A percentile compares a stretch with the other conserved stretches of the same genome.
Evolutionary conservation across 169 alveolate genomes (phyloP).

Genomic region (Plasmodium knowlesi): DNA sequence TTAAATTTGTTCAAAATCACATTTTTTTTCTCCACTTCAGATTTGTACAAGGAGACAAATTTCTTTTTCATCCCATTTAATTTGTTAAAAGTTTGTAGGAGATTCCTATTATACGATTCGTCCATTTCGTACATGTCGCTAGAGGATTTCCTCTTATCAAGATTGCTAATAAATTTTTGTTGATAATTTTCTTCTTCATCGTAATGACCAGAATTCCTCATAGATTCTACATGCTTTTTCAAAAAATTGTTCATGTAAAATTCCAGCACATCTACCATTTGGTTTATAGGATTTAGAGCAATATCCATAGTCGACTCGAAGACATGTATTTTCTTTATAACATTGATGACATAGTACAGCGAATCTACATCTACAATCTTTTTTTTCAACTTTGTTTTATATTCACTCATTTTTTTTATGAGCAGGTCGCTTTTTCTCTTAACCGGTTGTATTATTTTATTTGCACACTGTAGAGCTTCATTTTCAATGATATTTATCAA

Average conservation of each 20-base stretch:
- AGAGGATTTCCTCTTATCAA: constrained; percentile 48
- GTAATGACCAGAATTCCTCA: constrained; percentile 26
- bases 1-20: constrained; percentile 19
- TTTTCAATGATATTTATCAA: constrained; percentile 54
- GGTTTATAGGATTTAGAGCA: constrained; percentile 55
- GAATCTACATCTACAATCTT: constrained; percentile 56
- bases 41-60: constrained; percentile 40
- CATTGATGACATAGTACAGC: constrained; percentile 65
- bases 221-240: constrained; percentile 52
- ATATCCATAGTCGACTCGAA: constrained; percentile 74
- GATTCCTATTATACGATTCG: constrained; percentile 35
- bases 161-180: constrained; percentile 26
- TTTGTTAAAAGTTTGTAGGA: constrained; percentile 19
- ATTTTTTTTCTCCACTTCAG: constrained; percentile 63
- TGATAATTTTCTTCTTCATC: constrained; percentile 72
- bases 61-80: constrained; percentile 54
- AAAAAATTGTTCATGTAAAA: constrained; percentile 68
- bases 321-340: constrained; percentile 56
- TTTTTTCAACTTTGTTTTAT: constrained; percentile 47
- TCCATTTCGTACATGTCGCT: constrained; percentile 30
- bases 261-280: constrained; percentile 53
- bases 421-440: constrained; percentile 59
- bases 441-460: constrained; percentile 54
- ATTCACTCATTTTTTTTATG: constrained; percentile 54
- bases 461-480: constrained; percentile 71